phyloP scores from a whole-genome alignment of 352 stramenopile genomes.

The Globisporangium nagaii region DNA sequence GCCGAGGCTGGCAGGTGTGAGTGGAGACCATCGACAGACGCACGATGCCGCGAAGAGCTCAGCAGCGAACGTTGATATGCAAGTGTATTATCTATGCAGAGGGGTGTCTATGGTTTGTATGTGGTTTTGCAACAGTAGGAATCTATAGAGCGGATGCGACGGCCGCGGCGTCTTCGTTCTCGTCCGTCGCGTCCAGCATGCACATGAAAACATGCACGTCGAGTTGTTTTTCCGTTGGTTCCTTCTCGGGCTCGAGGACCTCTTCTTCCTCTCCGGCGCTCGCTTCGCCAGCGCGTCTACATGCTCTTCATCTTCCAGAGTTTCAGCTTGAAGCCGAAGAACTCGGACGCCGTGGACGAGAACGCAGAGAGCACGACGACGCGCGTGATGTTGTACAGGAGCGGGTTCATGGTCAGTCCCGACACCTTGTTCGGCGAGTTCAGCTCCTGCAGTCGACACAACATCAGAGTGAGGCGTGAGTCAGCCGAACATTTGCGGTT shows the following conservation, averaged over 20 bases:
- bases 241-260: background rate
- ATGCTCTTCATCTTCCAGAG: constrained; percentile 85
- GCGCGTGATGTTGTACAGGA: constrained; percentile 87
- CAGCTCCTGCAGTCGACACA: constrained; percentile 52
- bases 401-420: constrained; percentile 86
- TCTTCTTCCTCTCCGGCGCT: background rate
- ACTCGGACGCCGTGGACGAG: constrained; percentile 84
- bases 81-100: background rate
- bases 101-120: constrained; percentile 2
- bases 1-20: too few species aligned
- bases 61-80: background rate
- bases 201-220: background rate
- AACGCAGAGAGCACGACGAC: constrained; percentile 88
- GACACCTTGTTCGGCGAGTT: constrained; percentile 90
- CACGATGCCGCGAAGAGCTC: too few species aligned
- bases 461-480: background rate
- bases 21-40: too few species aligned
- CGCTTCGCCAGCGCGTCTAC: constrained; percentile 19
- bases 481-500: background rate
- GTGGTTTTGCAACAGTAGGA: background rate
- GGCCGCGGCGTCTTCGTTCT: too few species aligned
- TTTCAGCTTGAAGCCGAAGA: constrained; percentile 91
- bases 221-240: background rate
- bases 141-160: background rate
- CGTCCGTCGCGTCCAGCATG: background rate